Conservation (phyloP, 2,329 filamentous ascomycete genomes). For the Colletotrichum sp. region DNA sequence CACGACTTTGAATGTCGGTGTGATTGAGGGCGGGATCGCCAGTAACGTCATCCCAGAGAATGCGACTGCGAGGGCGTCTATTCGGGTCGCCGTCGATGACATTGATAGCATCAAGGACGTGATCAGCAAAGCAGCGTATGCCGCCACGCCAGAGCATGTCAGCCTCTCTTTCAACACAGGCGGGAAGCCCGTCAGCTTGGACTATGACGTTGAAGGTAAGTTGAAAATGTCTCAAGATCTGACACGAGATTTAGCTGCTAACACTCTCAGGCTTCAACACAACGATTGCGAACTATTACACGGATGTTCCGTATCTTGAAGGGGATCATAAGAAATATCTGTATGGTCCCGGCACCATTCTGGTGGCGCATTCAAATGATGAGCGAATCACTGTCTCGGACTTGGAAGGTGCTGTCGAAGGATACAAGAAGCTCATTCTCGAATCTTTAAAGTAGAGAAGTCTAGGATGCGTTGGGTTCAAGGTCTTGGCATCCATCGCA, state of each 20-base stretch:
- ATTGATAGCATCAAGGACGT: constrained; percentile 60
- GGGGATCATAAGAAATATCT: constrained; percentile 71
- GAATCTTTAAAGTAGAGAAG: constrained; percentile 45
- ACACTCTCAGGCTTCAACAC: constrained; percentile 71
- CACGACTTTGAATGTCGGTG: constrained; percentile 88
- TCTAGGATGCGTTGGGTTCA: not conserved
- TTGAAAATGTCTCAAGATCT: no score
- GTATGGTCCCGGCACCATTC: constrained; percentile 75
- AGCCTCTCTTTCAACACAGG: constrained; percentile 67
- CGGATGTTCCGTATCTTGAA: constrained; percentile 81
- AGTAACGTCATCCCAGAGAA: constrained; percentile 84
- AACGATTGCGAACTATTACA: constrained; percentile 89
- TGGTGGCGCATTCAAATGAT: constrained; percentile 86
- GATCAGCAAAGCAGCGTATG: constrained; percentile 58
- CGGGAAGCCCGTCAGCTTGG: constrained; percentile 79
- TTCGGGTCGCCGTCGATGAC: constrained; percentile 78
- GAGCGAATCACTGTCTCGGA: constrained; percentile 80
- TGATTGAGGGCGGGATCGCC: constrained; percentile 81
- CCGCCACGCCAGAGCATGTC: constrained; percentile 62
- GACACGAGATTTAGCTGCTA: no score
- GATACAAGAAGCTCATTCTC: constrained; percentile 74
- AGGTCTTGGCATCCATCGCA: not conserved
- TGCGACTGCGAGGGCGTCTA: constrained; percentile 70
- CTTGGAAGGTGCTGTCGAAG: constrained; percentile 78
- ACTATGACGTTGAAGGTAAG: constrained; percentile 79